Conservation (phyloP, 2,329 filamentous ascomycete genomes). For the Trichothecium roseum region DNA sequence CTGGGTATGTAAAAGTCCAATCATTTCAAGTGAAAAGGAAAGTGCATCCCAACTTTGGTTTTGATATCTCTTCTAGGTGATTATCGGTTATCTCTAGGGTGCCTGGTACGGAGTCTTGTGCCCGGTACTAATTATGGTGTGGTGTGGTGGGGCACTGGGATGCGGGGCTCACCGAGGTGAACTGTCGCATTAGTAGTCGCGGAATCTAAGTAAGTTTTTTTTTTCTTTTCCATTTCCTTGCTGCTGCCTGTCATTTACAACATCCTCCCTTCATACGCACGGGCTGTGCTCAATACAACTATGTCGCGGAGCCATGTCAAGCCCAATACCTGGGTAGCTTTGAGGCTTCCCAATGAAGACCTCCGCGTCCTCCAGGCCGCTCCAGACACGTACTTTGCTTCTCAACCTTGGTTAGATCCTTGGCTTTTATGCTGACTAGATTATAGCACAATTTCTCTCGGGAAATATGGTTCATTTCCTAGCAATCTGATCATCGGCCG, state of each 20-base stretch:
- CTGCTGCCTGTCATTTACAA: not conserved
- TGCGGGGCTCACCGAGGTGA: conserved; percentile 22
- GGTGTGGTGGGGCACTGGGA: conserved; percentile 6
- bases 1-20: too few species aligned
- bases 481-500: conserved; percentile 85
- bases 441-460: conserved; percentile 69
- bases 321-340: conserved; percentile 49
- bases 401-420: too few species aligned
- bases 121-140: conserved; percentile 2
- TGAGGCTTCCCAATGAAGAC: conserved; percentile 49
- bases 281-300: not conserved
- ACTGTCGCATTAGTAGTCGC: conserved; percentile 7
- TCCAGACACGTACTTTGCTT: conserved; percentile 45
- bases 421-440: conserved; percentile 13
- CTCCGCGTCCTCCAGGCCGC: conserved; percentile 45
- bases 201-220: not conserved
- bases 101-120: conserved; percentile 7
- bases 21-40: too few species aligned
- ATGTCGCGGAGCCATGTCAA: conserved; percentile 26
- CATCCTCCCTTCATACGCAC: not conserved
- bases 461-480: conserved; percentile 87
- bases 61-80: too few species aligned
- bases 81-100: too few species aligned
- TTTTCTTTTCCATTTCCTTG: too few species aligned
- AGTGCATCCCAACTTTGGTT: too few species aligned